Evolutionary conservation across 1,284 basidiomycete genomes (phyloP), one percentile per base, ranked within the genome.

Genomic region (Microbotryum violaceum): DNA sequence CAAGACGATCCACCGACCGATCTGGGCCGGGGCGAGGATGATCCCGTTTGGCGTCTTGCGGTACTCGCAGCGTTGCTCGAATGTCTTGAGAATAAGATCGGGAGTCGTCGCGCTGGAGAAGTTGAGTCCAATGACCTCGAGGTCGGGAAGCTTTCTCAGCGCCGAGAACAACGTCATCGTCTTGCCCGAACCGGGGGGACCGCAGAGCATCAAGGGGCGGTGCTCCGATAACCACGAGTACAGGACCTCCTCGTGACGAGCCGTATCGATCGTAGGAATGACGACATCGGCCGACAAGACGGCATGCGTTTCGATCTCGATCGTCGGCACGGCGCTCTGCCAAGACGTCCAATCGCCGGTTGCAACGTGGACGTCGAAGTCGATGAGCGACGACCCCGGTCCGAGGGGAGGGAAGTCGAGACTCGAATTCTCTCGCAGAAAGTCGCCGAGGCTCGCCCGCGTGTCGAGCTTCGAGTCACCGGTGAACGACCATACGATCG

Each of bases 161-260:
- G 97, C 96, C 69, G 91, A 96, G 79, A 98, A 97, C n/a, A 99
- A 80, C 0, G 97, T 98, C 96, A 99, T 99, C 6, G 96, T 99
- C 80, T 99, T 99, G 47, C 96, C 96, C 27, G 94, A 97, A 73
- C 96, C 96, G 8, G 96, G 96, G 71, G 96, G 96, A 53, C 96
- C 96, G 75, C 96, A 99, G 25, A 99, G 83, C 85, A 99, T 90
- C 60, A 99, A 82, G 6, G 96, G 97, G 75, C 97, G 97, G 79
- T 98, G 94, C 75, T 98, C 97, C 0, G 92, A 93, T 3, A 99
- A 80, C 93, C 94, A 98, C 0, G 92, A 96, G 76, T 98, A 98
- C 1, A 99, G 79, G 31, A 99, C 91, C 74, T 97, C 93, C 75
- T 99, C 97, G 74, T 98, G 96, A 44, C 97, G 90, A 45, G 98